These are phyloP conservation scores for Sergeia podlipaevii DNA, from an alignment of 208 protist species.

Conservation along the genomic window DNA sequence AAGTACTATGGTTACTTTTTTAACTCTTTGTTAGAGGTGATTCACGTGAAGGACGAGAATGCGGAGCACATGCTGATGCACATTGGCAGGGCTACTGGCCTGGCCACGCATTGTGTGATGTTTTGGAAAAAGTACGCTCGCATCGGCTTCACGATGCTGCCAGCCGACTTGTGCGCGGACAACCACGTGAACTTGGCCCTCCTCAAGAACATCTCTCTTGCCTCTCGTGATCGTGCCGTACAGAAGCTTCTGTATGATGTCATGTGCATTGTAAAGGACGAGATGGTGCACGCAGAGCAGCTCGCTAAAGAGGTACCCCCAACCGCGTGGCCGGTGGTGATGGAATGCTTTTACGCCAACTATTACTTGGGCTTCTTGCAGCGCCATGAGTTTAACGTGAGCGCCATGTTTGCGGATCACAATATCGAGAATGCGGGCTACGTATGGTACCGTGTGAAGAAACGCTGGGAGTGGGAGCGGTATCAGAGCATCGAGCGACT, in stretches of 20 bases:
- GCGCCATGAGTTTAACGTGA: constrained; percentile 81
- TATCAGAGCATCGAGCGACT: constrained; percentile 72
- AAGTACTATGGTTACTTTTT: constrained; percentile 91
- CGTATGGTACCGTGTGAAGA: constrained; percentile 79
- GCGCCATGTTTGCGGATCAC: constrained; percentile 85
- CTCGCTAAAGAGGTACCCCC: constrained; percentile 53
- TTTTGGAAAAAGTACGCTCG: constrained; percentile 90
- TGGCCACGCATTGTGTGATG: constrained; percentile 88
- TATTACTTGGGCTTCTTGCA: constrained; percentile 88
- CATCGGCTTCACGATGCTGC: constrained; percentile 87
- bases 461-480: constrained; percentile 77
- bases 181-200: constrained; percentile 83
- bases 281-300: constrained; percentile 82
- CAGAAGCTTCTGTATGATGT: constrained; percentile 75
- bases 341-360: constrained; percentile 84
- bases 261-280: constrained; percentile 80
- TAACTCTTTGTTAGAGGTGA: constrained; percentile 82
- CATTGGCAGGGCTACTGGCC: constrained; percentile 75
- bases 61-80: constrained; percentile 85
- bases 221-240: constrained; percentile 72
- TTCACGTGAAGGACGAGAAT: constrained; percentile 70
- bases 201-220: constrained; percentile 80
- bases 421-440: constrained; percentile 86
- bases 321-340: constrained; percentile 78
- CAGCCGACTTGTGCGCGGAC: constrained; percentile 84